Evolutionary conservation across 179 eudicot species (phyloP).

Genomic region (Pouteria campechiana): DNA sequence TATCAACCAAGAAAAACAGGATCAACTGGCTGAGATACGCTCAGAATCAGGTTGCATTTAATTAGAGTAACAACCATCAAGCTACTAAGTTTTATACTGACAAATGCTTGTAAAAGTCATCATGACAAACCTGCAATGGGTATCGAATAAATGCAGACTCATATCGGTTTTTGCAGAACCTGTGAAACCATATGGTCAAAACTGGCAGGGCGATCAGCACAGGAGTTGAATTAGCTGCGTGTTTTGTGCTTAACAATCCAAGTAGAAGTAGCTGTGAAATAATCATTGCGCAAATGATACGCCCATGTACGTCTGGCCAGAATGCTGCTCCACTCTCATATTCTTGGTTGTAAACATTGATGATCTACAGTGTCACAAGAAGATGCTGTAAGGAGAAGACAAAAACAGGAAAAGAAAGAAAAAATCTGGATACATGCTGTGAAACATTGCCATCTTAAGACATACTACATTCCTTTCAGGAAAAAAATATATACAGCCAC

Average conservation of each 20-base stretch:
- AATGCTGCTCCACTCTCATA: constrained; percentile 90
- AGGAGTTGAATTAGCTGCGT: constrained; percentile 49
- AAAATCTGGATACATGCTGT: too few species aligned
- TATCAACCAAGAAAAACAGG: too few species aligned
- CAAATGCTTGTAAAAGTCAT: too few species aligned
- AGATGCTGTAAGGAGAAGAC: neutral
- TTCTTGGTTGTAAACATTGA: constrained; percentile 87
- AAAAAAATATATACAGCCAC: too few species aligned
- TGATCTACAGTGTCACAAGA: constrained; percentile 34
- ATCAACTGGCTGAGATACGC: too few species aligned
- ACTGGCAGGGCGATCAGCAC: constrained; percentile 69
- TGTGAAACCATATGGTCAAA: constrained; percentile 62
- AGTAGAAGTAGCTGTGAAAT: constrained; percentile 71
- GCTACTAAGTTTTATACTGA: too few species aligned
- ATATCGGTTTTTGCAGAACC: constrained; percentile 72
- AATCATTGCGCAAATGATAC: constrained; percentile 46
- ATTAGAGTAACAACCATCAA: neutral
- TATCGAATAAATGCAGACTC: constrained; percentile 66
- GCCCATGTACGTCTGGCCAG: constrained; percentile 91
- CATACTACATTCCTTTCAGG: too few species aligned
- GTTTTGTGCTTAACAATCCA: constrained; percentile 72
- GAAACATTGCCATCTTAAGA: too few species aligned
- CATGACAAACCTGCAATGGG: constrained; percentile 62
- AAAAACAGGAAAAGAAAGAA: neutral
- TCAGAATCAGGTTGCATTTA: too few species aligned